Conservation (phyloP, 2,329 filamentous ascomycete species). For the Penicillium sp. region DNA sequence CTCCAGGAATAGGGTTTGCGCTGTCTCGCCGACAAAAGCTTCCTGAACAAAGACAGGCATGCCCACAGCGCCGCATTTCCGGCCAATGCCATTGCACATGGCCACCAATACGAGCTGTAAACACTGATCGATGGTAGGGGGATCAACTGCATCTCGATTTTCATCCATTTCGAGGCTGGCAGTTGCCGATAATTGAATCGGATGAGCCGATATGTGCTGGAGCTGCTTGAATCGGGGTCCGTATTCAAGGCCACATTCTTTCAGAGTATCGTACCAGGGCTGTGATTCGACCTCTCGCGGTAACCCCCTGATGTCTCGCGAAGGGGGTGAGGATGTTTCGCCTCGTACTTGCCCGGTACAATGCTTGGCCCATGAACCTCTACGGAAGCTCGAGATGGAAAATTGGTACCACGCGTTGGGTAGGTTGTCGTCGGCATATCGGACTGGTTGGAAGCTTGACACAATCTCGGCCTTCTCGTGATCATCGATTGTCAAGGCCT, state of each 20-base stretch:
- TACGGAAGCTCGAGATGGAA: constrained; percentile 9
- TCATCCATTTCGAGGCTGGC: constrained; percentile 1
- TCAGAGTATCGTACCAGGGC: constrained; percentile 10
- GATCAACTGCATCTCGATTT: constrained; percentile 2
- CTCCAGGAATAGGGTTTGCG: background rate
- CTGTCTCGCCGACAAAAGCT: constrained; percentile 2
- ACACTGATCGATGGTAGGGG: constrained; percentile 13
- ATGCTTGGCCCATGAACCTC: constrained; percentile 15
- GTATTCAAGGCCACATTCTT: constrained; percentile 12
- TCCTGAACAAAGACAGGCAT: constrained; percentile 9
- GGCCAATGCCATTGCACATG: constrained; percentile 1
- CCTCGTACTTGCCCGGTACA: constrained; percentile 13
- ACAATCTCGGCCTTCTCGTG: constrained; percentile 11
- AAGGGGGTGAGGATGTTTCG: background rate
- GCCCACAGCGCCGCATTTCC: background rate
- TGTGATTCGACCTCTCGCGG: background rate
- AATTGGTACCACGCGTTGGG: constrained; percentile 20
- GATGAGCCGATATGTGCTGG: constrained; percentile 9
- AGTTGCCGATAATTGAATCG: constrained; percentile 1
- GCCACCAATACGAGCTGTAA: constrained; percentile 14
- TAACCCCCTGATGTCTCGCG: background rate
- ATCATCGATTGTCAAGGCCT: constrained; percentile 7
- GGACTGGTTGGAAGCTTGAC: constrained; percentile 11
- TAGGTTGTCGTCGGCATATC: constrained; percentile 1
- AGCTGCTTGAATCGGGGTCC: constrained; percentile 16